Evolutionary conservation across 805 yeast species (phyloP), one percentile per base, ranked within the genome.

Genomic region (Metschnikowia noctiluminum): DNA sequence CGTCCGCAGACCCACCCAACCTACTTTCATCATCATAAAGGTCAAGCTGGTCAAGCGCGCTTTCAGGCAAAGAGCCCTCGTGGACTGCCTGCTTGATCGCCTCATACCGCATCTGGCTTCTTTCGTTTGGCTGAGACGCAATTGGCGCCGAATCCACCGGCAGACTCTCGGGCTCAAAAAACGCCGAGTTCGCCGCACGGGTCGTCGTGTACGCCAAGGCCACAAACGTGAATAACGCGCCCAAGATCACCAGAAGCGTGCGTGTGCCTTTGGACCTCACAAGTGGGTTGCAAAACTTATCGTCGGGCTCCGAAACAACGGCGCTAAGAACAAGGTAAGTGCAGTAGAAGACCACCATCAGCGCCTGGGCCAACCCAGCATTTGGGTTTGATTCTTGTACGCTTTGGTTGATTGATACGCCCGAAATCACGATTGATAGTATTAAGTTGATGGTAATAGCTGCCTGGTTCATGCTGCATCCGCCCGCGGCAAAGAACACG

Each of bases 141-240:
- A 51, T 73, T 77, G 56, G 74, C 73, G 43, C 63, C 4, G 68
- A 63, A 26, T 72, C 70, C 57, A 27, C 75, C 67, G 49, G 62
- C 66, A 27, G 64, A 11, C n/a, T 40, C 13, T 62, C 68, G 6
- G 51, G 45, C 39, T 64, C 69, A 51, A 48, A 79, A 77, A 65
- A 78, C 3, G 74, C 58, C 54, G 69, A 68, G 36, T 92, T 90
- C 6, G 97, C 99, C 0, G 98, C 99, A 55, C 98, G 80, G 1
- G 97, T 90, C 0, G 99, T 94, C 1, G 99, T 94, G 64, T 94
- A 95, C 0, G 97, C 97, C 54, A 94, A 87, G 0, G 99, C 97
- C 45, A 89, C 76, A 62, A 94, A 89, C 0, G 99, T 94, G 72
- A 95, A 90, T 14, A 90, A 69, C 0, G 98, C 97, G 14, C 98